Base-by-base conservation (phyloP, 306 rosid genomes). In the Ceratonia siliqua region DNA sequence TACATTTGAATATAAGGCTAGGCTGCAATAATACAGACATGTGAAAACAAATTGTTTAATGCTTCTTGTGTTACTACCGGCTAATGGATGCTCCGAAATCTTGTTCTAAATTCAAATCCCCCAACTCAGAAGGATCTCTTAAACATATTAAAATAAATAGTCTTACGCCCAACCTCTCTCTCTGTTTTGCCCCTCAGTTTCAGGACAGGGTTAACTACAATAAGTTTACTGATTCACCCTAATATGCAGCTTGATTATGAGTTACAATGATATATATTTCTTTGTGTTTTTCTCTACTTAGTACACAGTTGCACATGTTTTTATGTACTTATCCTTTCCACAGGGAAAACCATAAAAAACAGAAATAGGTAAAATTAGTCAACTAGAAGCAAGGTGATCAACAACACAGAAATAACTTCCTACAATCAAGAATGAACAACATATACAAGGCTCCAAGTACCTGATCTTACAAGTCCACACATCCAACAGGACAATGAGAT, bases 391-490 rank as follows among this genome's bases (percentile, higher is more conserved):
- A 76, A 91, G 85, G 72, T 28, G 82, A 81, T 93, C 88, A 55
- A 88, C 90, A 43, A 62, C 71, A 75, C 84, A 85, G 73, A 86
- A 91, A 79, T 91, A 93, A 76, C 89, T 79, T 74, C 94, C 92
- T 45, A 91, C 91, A 36, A 88, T 78, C 58, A 88, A 9, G 17
- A 10, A 74, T 10, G 8, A 53, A 49, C 62, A 18, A 33, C 39
- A 5, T 24, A 62, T 7, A 14, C 13, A 25, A 10, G 45, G 21
- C 55, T 42, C 71, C 38, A 8, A 65, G 36, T 20, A 48, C 41
- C 8, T 17, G 17, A 68, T 68, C 28, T 30, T 50, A 30, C 10
- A n/a, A 17, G 28, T 22, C 15, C 25, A 27, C 17, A 45, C 21
- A 21, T 12, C 54, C 36, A 24, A 0, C 14, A 42, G 53, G 27